These are phyloP conservation scores for Mortierella sp. DNA, from an alignment of 371 early-diverging fungal species.

Conservation along the genomic window DNA sequence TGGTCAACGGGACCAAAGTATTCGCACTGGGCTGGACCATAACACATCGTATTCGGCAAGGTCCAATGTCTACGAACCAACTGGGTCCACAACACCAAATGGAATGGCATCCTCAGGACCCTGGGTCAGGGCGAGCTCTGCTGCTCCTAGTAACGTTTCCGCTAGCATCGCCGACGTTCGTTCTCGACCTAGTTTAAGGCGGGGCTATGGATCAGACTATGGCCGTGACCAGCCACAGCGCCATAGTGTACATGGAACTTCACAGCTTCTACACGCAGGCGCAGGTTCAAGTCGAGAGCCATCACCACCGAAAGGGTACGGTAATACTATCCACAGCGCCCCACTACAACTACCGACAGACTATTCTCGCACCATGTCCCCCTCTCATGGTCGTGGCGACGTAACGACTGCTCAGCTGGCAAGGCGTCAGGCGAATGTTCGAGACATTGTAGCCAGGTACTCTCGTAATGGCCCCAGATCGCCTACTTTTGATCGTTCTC, in stretches of 20 bases:
- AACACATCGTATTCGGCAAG: conserved; percentile 18
- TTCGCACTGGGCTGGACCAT: background rate
- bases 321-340: background rate
- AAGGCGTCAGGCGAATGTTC: conserved; percentile 35
- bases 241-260: background rate
- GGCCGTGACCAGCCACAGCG: conserved; percentile 10
- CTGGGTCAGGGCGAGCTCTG: conserved; percentile 16
- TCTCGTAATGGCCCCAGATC: conserved; percentile 17
- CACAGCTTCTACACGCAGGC: conserved; percentile 3
- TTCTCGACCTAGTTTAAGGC: conserved; percentile 1
- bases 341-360: background rate
- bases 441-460: conserved; percentile 32
- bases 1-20: conserved; percentile 24
- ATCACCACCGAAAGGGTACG: conserved; percentile 15
- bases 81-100: conserved; percentile 9
- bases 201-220: conserved; percentile 35
- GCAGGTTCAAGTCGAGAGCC: conserved; percentile 24
- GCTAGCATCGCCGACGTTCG: background rate
- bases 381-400: conserved; percentile 3
- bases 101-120: conserved; percentile 25
- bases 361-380: background rate
- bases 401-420: conserved; percentile 7
- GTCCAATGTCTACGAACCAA: conserved; percentile 12
- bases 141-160: conserved; percentile 3
- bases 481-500: conserved; percentile 10